Percentiles rank a stretch among this genome's conserved stretches.
phyloP scores from a whole-genome alignment of 2,329 filamentous ascomycete genomes.

The Cladosporium sphaerospermum region DNA sequence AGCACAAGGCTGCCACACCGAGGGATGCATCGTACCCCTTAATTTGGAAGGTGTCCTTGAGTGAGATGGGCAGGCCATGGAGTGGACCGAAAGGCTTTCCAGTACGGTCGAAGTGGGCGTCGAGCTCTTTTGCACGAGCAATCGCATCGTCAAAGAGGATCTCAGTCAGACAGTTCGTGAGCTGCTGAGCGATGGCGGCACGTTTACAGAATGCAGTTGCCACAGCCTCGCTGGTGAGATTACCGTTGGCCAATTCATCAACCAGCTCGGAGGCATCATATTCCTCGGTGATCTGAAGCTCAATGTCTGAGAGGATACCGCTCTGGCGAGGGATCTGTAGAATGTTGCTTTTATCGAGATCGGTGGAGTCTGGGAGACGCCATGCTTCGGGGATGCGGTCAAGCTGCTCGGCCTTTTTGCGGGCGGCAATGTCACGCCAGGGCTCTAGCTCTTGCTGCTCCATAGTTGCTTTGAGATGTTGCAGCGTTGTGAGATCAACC shows the following conservation, averaged over 20 bases:
- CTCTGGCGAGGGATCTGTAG: slow-evolving; percentile 47
- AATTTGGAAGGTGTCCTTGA: slow-evolving; percentile 34
- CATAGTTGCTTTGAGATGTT: background rate
- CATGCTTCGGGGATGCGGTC: slow-evolving; percentile 40
- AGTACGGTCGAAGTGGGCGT: slow-evolving; percentile 33
- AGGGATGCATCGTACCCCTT: slow-evolving; percentile 33
- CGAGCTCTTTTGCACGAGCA: slow-evolving; percentile 34
- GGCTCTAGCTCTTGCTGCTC: slow-evolving; percentile 8
- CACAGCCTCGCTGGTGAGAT: slow-evolving; percentile 34
- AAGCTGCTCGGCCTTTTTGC: slow-evolving; percentile 38
- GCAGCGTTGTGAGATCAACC: background rate
- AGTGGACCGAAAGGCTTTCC: slow-evolving; percentile 38
- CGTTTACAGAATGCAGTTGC: slow-evolving; percentile 40
- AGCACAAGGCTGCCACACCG: slow-evolving; percentile 38
- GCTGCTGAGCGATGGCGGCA: slow-evolving; percentile 42
- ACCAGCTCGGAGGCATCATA: slow-evolving; percentile 42
- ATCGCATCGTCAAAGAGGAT: slow-evolving; percentile 34
- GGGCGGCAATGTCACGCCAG: slow-evolving; percentile 38
- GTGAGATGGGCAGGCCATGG: slow-evolving; percentile 35
- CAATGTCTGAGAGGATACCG: slow-evolving; percentile 45
- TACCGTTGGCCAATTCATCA: slow-evolving; percentile 29
- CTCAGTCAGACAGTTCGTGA: slow-evolving; percentile 43
- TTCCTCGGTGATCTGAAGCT: slow-evolving; percentile 51
- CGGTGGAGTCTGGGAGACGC: slow-evolving; percentile 30
- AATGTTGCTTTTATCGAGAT: slow-evolving; percentile 30